Evolutionary conservation across 257 asterid species (phyloP).

Genomic region (Nicotiana otophora): DNA sequence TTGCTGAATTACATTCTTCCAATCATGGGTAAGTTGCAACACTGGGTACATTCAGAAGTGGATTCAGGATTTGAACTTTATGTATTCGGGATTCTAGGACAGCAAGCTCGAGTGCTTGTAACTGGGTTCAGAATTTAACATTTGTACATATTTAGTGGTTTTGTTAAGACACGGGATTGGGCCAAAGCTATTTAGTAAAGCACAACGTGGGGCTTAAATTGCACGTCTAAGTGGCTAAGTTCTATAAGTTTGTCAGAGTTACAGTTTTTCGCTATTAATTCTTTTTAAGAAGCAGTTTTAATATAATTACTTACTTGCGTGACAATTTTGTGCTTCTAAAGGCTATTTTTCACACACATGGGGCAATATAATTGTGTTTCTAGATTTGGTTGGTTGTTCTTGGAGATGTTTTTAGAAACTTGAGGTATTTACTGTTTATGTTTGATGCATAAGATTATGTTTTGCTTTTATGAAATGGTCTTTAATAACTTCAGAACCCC

Average conservation of each 20-base stretch:
- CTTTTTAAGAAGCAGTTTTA: neutral
- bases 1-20: conserved; percentile 6
- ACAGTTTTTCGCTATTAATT: neutral
- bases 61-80: too few species aligned
- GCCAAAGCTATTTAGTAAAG: neutral
- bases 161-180: too few species aligned
- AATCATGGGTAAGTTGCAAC: neutral
- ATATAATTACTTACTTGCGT: neutral
- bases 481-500: neutral
- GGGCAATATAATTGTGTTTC: neutral
- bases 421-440: neutral
- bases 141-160: too few species aligned
- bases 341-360: neutral
- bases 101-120: too few species aligned
- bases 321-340: neutral
- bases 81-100: too few species aligned
- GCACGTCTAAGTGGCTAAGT: neutral
- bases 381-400: neutral
- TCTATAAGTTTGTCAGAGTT: neutral
- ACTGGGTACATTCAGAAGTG: neutral
- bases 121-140: too few species aligned
- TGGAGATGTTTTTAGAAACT: neutral
- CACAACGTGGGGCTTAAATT: neutral
- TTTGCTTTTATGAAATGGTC: neutral
- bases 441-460: neutral